phyloP scores from a whole-genome alignment of 768 basidiomycete species.

The Tricholoma matsutake region DNA sequence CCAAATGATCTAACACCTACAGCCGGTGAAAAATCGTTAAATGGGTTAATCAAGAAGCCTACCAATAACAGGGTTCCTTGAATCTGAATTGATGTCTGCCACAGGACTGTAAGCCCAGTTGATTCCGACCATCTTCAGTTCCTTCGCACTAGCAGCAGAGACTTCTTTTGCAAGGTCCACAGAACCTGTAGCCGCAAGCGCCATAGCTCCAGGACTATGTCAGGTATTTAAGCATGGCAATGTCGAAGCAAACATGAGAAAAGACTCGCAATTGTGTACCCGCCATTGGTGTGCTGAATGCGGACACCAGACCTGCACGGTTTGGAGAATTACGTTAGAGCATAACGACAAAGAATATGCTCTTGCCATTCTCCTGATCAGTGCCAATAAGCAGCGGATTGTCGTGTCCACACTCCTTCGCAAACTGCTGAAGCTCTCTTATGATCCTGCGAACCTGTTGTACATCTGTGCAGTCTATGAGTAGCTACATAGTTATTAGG shows the following conservation, averaged over 20 bases:
- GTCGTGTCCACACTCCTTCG: conserved; percentile 53
- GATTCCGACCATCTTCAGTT: conserved; percentile 59
- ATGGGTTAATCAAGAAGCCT: conserved; percentile 11
- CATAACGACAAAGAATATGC: not conserved
- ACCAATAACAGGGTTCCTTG: conserved; percentile 71
- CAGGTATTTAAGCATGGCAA: not conserved
- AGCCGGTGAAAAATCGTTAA: not conserved
- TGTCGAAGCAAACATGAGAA: not conserved
- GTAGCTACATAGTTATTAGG: not conserved
- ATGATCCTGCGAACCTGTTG: conserved; percentile 49
- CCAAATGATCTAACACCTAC: conserved; percentile 69
- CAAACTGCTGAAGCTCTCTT: conserved; percentile 48
- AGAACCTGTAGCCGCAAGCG: conserved; percentile 54
- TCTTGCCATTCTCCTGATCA: conserved; percentile 69
- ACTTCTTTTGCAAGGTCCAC: conserved; percentile 44
- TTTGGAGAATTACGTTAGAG: not conserved
- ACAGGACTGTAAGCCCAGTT: conserved; percentile 75
- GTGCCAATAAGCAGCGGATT: conserved; percentile 63
- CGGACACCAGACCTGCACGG: conserved; percentile 59
- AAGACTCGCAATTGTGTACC: conserved; percentile 68
- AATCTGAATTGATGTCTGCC: conserved; percentile 70
- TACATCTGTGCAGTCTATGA: conserved; percentile 35
- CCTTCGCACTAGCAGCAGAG: conserved; percentile 45
- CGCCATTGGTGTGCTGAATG: conserved; percentile 52
- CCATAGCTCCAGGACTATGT: conserved; percentile 70